Percentiles rank a stretch among this genome's conserved stretches.
These are phyloP conservation scores for Pleurotus citrinopileatus DNA, from an alignment of 768 basidiomycete genomes.

Conservation along the genomic window DNA sequence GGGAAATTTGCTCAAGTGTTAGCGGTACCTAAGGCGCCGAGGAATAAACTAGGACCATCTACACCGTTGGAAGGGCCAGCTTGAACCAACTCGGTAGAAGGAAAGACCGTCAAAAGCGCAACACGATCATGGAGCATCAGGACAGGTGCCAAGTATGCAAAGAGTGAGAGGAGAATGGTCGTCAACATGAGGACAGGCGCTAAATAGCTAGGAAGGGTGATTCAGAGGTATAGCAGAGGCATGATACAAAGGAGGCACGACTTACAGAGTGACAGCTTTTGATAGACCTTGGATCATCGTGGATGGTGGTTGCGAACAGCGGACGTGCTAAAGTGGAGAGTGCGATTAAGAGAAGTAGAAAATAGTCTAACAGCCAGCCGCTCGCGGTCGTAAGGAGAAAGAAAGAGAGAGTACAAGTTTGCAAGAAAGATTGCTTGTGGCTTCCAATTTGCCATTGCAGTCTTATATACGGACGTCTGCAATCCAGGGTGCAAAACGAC, in stretches of 20 bases:
- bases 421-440: no score
- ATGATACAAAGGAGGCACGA: neutral
- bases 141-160: conserved; percentile 68
- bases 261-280: conserved; percentile 53
- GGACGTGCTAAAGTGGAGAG: neutral
- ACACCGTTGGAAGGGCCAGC: conserved; percentile 28
- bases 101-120: conserved; percentile 61
- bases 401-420: neutral
- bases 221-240: neutral
- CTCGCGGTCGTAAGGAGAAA: conserved; percentile 3
- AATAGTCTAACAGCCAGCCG: neutral
- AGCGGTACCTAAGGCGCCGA: conserved; percentile 61
- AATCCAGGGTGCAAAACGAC: no score
- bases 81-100: conserved; percentile 40
- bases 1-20: neutral
- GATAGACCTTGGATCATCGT: conserved; percentile 70
- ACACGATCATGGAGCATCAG: conserved; percentile 60
- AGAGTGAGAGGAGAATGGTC: conserved; percentile 60
- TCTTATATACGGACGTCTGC: neutral
- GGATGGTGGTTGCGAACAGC: neutral
- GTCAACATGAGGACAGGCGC: conserved; percentile 65
- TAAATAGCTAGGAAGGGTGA: conserved; percentile 37
- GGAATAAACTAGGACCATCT: conserved; percentile 67
- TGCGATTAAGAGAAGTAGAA: neutral
- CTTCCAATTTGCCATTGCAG: no score